phyloP scores from a whole-genome alignment of 2,329 filamentous ascomycete species.

The Aspergillus chevalieri region DNA sequence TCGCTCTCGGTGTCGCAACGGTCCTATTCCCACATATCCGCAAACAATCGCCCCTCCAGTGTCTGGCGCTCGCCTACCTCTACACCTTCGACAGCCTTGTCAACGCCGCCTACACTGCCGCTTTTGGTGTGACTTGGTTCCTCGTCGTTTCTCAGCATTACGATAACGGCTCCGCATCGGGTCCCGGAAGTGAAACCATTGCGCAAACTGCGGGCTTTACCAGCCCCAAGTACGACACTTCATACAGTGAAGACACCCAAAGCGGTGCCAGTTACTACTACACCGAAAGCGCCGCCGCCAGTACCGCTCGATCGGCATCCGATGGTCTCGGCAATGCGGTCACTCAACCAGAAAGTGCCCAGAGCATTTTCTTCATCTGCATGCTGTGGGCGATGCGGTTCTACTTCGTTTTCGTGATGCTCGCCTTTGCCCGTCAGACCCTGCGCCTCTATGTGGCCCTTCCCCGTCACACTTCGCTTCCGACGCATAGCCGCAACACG shows the following conservation, averaged over 20 bases:
- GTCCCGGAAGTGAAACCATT: slow-evolving; percentile 52
- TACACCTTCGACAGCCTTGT: slow-evolving; percentile 77
- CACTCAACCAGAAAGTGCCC: slow-evolving; percentile 60
- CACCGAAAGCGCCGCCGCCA: slow-evolving; percentile 8
- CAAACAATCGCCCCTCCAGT: slow-evolving; percentile 69
- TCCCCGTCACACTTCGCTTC: slow-evolving; percentile 33
- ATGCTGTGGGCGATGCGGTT: slow-evolving; percentile 67
- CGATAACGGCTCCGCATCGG: slow-evolving; percentile 38
- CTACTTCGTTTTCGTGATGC: slow-evolving; percentile 78
- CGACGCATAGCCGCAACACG: slow-evolving; percentile 38
- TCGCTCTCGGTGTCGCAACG: slow-evolving; percentile 61
- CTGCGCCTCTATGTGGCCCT: slow-evolving; percentile 55
- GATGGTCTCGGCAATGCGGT: slow-evolving; percentile 57
- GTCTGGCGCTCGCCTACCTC: slow-evolving; percentile 73
- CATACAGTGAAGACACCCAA: slow-evolving; percentile 48
- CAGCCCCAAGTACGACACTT: slow-evolving; percentile 52
- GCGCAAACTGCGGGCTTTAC: slow-evolving; percentile 61
- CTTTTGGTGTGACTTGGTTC: slow-evolving; percentile 84
- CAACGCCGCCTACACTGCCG: slow-evolving; percentile 73
- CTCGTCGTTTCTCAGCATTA: slow-evolving; percentile 60
- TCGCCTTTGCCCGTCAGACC: slow-evolving; percentile 73
- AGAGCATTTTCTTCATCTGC: slow-evolving; percentile 71
- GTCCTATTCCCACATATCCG: slow-evolving; percentile 75
- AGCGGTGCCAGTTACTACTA: slow-evolving; percentile 28
- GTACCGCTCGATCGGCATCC: slow-evolving; percentile 42